These are phyloP conservation scores for Cytospora piceicola DNA, from an alignment of 2,329 filamentous ascomycete genomes.

Conservation along the genomic window DNA sequence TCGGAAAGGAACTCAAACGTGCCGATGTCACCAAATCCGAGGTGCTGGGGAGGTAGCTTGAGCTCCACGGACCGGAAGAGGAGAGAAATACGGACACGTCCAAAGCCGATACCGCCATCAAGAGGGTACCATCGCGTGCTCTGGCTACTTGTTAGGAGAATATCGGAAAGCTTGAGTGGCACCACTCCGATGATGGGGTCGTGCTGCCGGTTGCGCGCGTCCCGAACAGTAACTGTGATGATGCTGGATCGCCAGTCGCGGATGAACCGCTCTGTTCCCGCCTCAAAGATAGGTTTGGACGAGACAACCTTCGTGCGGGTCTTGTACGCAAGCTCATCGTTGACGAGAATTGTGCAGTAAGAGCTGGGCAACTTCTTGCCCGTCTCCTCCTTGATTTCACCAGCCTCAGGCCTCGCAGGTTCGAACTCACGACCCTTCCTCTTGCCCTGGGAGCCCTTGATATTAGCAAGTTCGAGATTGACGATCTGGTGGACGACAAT, in stretches of 20 bases:
- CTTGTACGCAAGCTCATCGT: conserved; percentile 87
- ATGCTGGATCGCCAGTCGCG: conserved; percentile 91
- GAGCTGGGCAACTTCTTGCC: conserved; percentile 80
- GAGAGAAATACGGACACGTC: conserved; percentile 83
- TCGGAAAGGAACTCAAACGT: conserved; percentile 86
- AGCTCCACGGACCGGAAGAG: conserved; percentile 91
- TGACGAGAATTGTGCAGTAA: conserved; percentile 90
- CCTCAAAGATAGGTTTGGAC: conserved; percentile 95
- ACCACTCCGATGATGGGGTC: conserved; percentile 94
- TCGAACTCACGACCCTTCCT: conserved; percentile 86
- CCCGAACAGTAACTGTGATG: conserved; percentile 85
- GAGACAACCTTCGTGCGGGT: conserved; percentile 94
- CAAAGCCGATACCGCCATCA: conserved; percentile 91
- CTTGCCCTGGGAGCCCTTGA: conserved; percentile 82
- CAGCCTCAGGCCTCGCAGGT: conserved; percentile 78
- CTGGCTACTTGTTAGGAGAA: conserved; percentile 87
- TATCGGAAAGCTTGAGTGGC: conserved; percentile 81
- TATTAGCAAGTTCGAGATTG: conserved; percentile 87
- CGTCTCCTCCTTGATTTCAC: conserved; percentile 85
- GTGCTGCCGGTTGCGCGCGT: conserved; percentile 86
- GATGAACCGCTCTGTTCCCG: conserved; percentile 89
- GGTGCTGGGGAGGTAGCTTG: conserved; percentile 77
- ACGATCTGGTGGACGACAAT: conserved; percentile 93
- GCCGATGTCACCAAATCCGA: conserved; percentile 88
- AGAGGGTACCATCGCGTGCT: conserved; percentile 93